These are phyloP conservation scores for Backusella westeae DNA, from an alignment of 192 early-diverging fungal species.

Conservation along the genomic window DNA sequence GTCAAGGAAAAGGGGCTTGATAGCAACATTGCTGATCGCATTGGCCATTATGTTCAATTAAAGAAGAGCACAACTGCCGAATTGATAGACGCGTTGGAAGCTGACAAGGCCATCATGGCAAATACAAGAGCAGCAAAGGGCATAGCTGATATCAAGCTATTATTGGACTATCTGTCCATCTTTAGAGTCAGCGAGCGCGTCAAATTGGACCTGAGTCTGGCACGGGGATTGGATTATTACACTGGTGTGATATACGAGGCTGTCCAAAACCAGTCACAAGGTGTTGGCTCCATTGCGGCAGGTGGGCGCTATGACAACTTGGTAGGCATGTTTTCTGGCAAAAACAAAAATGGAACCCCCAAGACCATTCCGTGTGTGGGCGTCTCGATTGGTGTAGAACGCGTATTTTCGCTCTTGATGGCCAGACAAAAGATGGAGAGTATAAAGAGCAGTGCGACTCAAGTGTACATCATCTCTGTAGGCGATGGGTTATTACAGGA, in stretches of 20 bases:
- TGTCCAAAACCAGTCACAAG: constrained; percentile 62
- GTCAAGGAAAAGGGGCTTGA: constrained; percentile 87
- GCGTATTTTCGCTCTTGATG: constrained; percentile 85
- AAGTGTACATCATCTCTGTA: constrained; percentile 85
- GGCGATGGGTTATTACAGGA: constrained; percentile 82
- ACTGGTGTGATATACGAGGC: constrained; percentile 99
- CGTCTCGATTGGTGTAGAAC: constrained; percentile 91
- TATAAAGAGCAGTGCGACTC: constrained; percentile 72
- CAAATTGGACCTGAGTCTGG: constrained; percentile 86
- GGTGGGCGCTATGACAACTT: constrained; percentile 97
- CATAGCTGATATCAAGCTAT: constrained; percentile 77
- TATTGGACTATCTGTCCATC: constrained; percentile 81
- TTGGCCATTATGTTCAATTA: constrained; percentile 79
- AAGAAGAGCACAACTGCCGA: constrained; percentile 71
- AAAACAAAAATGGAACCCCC: constrained; percentile 52
- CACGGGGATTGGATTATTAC: constrained; percentile 97
- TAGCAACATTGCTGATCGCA: constrained; percentile 74
- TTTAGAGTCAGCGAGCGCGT: constrained; percentile 65
- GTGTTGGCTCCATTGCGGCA: constrained; percentile 93
- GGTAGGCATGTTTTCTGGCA: constrained; percentile 91
- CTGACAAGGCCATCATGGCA: constrained; percentile 58
- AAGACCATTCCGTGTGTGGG: constrained; percentile 93
- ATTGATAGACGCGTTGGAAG: constrained; percentile 64
- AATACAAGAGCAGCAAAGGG: constrained; percentile 76
- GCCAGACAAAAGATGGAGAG: constrained; percentile 51